Evolutionary conservation across 2,329 filamentous ascomycete genomes (phyloP).

Genomic region (Alternaria rosae): DNA sequence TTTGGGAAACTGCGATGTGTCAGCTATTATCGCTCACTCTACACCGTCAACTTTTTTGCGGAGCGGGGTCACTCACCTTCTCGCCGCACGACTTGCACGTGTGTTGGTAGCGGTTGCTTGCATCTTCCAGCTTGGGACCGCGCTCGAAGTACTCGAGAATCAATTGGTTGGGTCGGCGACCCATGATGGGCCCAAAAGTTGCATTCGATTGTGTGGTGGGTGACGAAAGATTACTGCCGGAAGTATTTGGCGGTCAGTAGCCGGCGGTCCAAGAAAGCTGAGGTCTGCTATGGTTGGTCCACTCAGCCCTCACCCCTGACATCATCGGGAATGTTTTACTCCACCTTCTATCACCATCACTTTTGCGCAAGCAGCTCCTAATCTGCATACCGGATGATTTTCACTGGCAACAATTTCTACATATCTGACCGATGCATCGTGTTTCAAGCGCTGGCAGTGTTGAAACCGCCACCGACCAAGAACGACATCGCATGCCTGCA

Average conservation of each 20-base stretch:
- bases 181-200: conserved; percentile 62
- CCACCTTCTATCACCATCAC: not conserved
- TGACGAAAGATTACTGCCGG: conserved; percentile 17
- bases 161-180: conserved; percentile 81
- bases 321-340: not conserved
- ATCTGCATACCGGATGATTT: not conserved
- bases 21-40: conserved; percentile 25
- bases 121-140: conserved; percentile 84
- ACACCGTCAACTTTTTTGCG: conserved; percentile 15
- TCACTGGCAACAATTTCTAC: not conserved
- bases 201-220: conserved; percentile 11
- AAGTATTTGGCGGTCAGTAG: conserved; percentile 17
- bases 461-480: too few species aligned
- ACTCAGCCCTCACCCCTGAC: not conserved
- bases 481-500: too few species aligned
- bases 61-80: conserved; percentile 55
- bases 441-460: too few species aligned
- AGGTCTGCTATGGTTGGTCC: conserved; percentile 2
- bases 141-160: conserved; percentile 89
- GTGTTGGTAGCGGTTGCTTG: conserved; percentile 90
- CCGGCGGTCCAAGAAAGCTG: conserved; percentile 7
- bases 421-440: not conserved
- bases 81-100: conserved; percentile 89
- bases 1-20: conserved; percentile 71
- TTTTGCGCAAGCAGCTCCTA: not conserved